Evolutionary conservation across 1,139 yeast genomes (phyloP), one percentile per base, ranked within the genome.

Genomic region (Citeromyces hawaiiensis): DNA sequence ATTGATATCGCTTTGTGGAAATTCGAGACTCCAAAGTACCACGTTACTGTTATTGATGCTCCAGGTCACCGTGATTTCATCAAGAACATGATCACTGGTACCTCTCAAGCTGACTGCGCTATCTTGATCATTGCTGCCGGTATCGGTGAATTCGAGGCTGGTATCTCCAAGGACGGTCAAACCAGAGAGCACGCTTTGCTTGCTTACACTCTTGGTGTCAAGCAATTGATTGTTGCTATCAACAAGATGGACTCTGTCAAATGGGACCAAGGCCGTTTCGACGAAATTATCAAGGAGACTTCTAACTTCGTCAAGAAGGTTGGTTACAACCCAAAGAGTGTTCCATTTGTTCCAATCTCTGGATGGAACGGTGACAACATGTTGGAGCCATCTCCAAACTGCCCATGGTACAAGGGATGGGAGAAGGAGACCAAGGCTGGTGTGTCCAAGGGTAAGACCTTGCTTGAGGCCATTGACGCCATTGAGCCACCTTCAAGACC

Each of bases 41-140:
- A 80, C 64, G 94, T 83, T 60, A 83, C 94, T 61, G 93, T 83
- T 60, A 83, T 83, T 67, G 94, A 83, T 66, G 94, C 94, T 60
- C 94, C 94, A 66, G 94, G 94, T 72, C 94, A 82, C 86, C 81
- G 93, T 77, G 94, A 83, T 77, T 83, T 83, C 88, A 83, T 82
- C 82, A 83, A 83, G 83, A 77, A 83, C 72, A 83, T 86, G 88
- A 83, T 75, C 72, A 86, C 77, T 75, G 93, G 86, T 83, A 85
- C 78, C 50, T 82, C 93, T 61, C 93, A 83, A 72, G 94, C 94
- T 59, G 35, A 33, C 35, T 13, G 17, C 34, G 94, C 94, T 66
- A 77, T 83, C 57, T 78, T 83, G 63, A 83, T 83, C 61, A 83
- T 83, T 63, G 88, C 94, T 59, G 88, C 87, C 62, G 91, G 94